phyloP scores from a whole-genome alignment of 306 rosid species.

The Prunus salicina region DNA sequence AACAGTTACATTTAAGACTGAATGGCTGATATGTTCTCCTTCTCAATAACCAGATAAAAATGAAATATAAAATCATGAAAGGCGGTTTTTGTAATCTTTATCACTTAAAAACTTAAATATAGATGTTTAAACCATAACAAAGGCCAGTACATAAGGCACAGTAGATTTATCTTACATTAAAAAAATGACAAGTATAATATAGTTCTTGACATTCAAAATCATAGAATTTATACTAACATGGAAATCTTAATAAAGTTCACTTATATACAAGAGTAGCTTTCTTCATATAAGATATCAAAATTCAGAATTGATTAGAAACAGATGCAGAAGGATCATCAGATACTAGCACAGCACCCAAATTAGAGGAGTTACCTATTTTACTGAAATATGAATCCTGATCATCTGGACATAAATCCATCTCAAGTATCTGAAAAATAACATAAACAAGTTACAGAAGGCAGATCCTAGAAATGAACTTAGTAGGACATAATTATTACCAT shows the following conservation, averaged over 20 bases:
- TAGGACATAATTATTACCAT: background rate
- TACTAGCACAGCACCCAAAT: conserved; percentile 10
- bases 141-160: background rate
- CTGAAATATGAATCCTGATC: conserved; percentile 48
- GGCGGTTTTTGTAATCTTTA: too few relatives aligned
- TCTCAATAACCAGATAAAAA: background rate
- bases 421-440: conserved; percentile 66
- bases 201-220: background rate
- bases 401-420: conserved; percentile 73
- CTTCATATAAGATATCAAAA: background rate
- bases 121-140: background rate
- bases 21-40: background rate
- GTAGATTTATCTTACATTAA: background rate
- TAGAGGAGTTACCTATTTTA: conserved; percentile 59
- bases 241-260: background rate
- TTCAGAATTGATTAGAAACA: conserved; percentile 13
- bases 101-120: background rate
- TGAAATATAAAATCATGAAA: background rate
- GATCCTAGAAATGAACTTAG: conserved; percentile 12
- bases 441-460: conserved; percentile 18
- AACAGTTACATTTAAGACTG: background rate
- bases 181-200: background rate
- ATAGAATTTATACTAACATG: background rate
- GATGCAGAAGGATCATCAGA: conserved; percentile 12
- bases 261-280: background rate